Evolutionary conservation across 345 rosid species (phyloP), one percentile per base, ranked within the genome.

Genomic region (Passiflora organensis): DNA sequence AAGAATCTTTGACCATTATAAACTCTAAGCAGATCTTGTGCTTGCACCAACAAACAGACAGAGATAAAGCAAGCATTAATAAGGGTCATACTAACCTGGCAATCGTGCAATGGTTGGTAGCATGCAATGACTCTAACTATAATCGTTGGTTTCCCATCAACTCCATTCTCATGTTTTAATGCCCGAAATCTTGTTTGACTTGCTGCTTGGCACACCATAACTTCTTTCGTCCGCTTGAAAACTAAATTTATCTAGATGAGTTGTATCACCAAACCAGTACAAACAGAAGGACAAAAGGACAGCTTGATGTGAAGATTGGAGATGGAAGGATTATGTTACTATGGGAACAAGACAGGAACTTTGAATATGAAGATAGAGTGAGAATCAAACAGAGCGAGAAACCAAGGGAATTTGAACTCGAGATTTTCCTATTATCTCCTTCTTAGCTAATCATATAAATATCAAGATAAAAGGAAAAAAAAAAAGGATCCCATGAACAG

Each of bases 191-290:
- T 93, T 63, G 95, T 89, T 69, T 80, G 91, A 64, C 91, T 72
- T 32, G 97, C 97, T 59, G 95, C 86, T 82, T 93, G 99, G 69
- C 97, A 82, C 84, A 93, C 99, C 99, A 93, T 93, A 80, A 89
- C 95, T 48, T 52, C 25, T 53, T 65, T 34, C 43, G 49, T 46
- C 34, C 78, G 55, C 72, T 70, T 68, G 56, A 46, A 64, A 69
- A 51, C 56, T n/a, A 15, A 38, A 55, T 36, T 53, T 58, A 58
- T 53, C 37, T 10, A 48, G 56, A 58, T 1, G 43, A 28, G 65
- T 45, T 16, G 38, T 46, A 43, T 53, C n/a, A n/a, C n/a, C n/a
- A n/a, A n/a, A n/a, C 57, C 44, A 52, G 41, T 48, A 17, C 50
- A 56, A 32, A 22, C 19, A 10, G 36, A 56, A 32, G 52, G 53